Evolutionary conservation across 345 rosid genomes (phyloP), one percentile per base, ranked within the genome.

Genomic region (Pseudoturritis turrita): DNA sequence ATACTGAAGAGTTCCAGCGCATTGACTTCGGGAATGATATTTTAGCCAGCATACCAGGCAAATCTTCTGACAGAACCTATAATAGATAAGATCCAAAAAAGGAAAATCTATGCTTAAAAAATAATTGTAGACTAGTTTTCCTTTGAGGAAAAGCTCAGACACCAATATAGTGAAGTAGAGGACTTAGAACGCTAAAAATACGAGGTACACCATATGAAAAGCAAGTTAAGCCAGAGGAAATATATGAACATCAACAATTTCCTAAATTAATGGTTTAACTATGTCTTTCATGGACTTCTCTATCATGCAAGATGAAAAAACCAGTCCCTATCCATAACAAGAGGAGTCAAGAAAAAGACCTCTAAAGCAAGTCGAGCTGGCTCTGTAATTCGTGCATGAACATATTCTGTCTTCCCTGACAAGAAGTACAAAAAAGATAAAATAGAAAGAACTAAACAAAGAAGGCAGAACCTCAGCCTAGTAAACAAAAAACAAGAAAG

Each of bases 1-100:
- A 17, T 76, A 95, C 91, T 83, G 90, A 76, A 64, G 98, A 94
- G 80, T 85, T 91, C 98, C 98, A 94, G 31, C 95, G 95, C 97
- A 94, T 94, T 7, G 98, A 85, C 83, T 91, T 94, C 25, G 89
- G 88, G 84, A 94, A 94, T 61, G 96, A 80, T 82, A 94, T 80
- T 78, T 84, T 91, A 65, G 89, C 80, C 77, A 94, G 80, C 68
- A 74, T 66, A 74, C 72, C 76, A 15, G 98, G 95, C 73, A 94
- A 82, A 49, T 88, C 95, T 81, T 88, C 95, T 67, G 95, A 86
- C 51, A 94, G 76, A 80, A 91, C 91, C 98, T 94, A 80, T 46
- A 25, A 54, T 11, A 69, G 15, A 76, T 14, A 55, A 62, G 59
- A 37, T 19, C 51, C 69, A 23, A 43, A 44, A 49, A 4, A 12